Percentiles rank a stretch among this genome's conserved stretches.
phyloP scores from a whole-genome alignment of 768 basidiomycete species.

The Boletus huronensis region DNA sequence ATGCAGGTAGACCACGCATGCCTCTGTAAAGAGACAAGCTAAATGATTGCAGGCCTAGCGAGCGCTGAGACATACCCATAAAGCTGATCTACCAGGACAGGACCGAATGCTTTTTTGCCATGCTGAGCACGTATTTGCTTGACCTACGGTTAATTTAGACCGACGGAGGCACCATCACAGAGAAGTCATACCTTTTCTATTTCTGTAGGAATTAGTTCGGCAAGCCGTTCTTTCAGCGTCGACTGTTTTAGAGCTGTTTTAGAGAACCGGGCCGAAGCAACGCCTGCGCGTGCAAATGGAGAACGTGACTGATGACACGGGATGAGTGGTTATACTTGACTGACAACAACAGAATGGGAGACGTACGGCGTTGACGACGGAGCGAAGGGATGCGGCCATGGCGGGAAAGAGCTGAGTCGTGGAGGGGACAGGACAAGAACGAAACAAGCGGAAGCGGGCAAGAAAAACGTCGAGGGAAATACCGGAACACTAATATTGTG shows the following conservation, averaged over 20 bases:
- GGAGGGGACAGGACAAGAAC: not conserved
- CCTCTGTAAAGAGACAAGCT: constrained; percentile 45
- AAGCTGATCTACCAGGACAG: constrained; percentile 86
- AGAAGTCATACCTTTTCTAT: constrained; percentile 37
- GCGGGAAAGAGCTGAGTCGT: constrained; percentile 6
- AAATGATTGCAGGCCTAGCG: constrained; percentile 4
- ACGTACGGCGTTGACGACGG: constrained; percentile 34
- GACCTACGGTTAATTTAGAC: constrained; percentile 45
- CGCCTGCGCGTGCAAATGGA: constrained; percentile 39
- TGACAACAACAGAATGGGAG: constrained; percentile 17
- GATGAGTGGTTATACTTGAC: not conserved
- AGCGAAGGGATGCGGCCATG: constrained; percentile 45
- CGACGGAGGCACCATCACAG: not conserved
- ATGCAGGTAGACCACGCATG: constrained; percentile 85
- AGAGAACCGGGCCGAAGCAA: constrained; percentile 54
- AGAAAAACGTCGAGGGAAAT: constrained; percentile 22
- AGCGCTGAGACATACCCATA: constrained; percentile 58
- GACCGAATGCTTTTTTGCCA: constrained; percentile 91
- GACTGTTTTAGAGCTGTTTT: constrained; percentile 64
- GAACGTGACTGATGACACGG: constrained; percentile 45
- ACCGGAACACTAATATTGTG: constrained; percentile 16
- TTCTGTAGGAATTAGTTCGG: constrained; percentile 90
- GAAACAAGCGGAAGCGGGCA: not conserved
- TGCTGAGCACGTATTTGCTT: constrained; percentile 81
- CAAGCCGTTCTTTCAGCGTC: constrained; percentile 87